Evolutionary conservation across 352 stramenopile genomes (phyloP).

Genomic region (Pythium apleroticum): DNA sequence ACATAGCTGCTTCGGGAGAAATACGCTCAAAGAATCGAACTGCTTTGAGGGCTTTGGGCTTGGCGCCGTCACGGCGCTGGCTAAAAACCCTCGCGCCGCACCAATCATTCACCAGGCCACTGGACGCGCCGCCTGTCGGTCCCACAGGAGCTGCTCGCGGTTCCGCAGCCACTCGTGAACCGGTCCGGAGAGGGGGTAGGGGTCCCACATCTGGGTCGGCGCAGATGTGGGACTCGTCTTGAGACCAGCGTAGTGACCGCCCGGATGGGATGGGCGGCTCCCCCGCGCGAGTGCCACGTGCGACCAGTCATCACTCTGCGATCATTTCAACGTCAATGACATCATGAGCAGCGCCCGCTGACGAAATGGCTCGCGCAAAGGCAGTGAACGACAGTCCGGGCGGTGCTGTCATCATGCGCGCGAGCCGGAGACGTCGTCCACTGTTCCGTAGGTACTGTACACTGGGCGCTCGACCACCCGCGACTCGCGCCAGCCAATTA

Average conservation of each 20-base stretch:
- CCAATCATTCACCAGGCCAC: slow-evolving; percentile 33
- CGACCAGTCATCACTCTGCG: slow-evolving; percentile 15
- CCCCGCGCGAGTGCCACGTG: slow-evolving; percentile 4
- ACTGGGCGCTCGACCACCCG: no score
- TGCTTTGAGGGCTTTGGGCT: slow-evolving; percentile 25
- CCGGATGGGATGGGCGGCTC: neutral
- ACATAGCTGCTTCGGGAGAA: slow-evolving; percentile 81
- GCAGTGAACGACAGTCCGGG: neutral
- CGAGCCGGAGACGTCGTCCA: neutral
- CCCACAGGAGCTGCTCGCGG: slow-evolving; percentile 7
- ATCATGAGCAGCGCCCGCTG: slow-evolving; percentile 33
- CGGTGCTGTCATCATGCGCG: slow-evolving; percentile 3
- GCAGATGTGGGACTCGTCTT: neutral
- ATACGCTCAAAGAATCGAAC: slow-evolving; percentile 89
- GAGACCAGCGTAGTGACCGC: no score
- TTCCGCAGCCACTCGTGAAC: slow-evolving; percentile 9
- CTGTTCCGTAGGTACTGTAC: neutral
- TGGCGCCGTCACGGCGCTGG: neutral
- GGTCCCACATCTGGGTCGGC: slow-evolving; percentile 5
- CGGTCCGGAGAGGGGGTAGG: slow-evolving; percentile 10
- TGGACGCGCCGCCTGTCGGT: slow-evolving; percentile 8
- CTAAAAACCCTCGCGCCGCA: slow-evolving; percentile 31
- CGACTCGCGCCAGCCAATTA: neutral
- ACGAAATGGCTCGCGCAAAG: neutral
- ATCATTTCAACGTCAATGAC: slow-evolving; percentile 36